A percentile compares a stretch with the other conserved stretches of the same genome.
Conservation (phyloP, 202 grass and related monocot genomes). For the Musa balbisiana region DNA sequence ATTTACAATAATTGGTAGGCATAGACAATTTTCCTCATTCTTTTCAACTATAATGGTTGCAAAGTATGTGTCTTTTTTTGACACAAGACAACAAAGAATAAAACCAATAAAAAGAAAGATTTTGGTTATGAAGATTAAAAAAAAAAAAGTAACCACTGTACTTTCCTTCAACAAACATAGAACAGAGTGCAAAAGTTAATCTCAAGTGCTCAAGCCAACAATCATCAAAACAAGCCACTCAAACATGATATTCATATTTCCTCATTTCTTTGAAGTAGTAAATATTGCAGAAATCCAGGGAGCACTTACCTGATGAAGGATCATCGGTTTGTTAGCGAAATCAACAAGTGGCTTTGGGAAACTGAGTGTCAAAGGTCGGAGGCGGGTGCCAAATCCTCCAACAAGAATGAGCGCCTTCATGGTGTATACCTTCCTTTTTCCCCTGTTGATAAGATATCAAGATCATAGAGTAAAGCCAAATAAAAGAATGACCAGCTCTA, state of each 20-base stretch:
- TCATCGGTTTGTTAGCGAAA: constrained; percentile 94
- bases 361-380: constrained; percentile 82
- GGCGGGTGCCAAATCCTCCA: constrained; percentile 80
- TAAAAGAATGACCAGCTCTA: too few species aligned
- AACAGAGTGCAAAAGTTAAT: too few species aligned
- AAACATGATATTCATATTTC: background rate
- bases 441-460: background rate
- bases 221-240: background rate
- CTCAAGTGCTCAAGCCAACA: background rate
- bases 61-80: background rate
- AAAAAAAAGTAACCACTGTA: too few species aligned
- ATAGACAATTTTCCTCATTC: background rate
- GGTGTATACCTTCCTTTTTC: constrained; percentile 2
- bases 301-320: constrained; percentile 61
- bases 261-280: background rate
- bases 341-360: constrained; percentile 90
- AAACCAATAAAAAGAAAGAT: too few species aligned
- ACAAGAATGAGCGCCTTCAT: constrained; percentile 98
- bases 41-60: background rate
- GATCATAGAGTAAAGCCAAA: background rate
- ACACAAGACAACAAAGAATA: too few species aligned
- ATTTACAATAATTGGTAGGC: background rate
- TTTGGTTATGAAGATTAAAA: too few species aligned
- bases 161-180: too few species aligned
- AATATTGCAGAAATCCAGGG: background rate